Evolutionary conservation across 2,329 filamentous ascomycete genomes (phyloP).

Genomic region (Orbilia blumenaviensis): DNA sequence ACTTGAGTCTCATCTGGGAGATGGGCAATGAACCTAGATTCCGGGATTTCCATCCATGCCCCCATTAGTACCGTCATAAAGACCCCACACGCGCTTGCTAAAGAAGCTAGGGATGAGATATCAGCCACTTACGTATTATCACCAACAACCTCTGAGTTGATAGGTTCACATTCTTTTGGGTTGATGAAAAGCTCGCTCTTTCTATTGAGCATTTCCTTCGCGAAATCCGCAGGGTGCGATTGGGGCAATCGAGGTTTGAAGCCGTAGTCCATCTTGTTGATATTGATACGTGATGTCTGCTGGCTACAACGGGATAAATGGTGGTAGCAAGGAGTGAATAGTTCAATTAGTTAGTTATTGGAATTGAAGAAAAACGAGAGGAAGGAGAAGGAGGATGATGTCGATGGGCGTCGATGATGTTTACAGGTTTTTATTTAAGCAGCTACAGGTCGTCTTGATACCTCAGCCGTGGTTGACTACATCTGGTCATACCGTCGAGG

Average conservation of each 20-base stretch:
- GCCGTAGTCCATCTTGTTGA: not conserved
- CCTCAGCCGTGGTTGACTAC: not conserved
- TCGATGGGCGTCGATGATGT: too few relatives aligned
- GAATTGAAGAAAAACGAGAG: too few relatives aligned
- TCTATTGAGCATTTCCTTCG: constrained; percentile 14
- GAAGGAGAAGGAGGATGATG: too few relatives aligned
- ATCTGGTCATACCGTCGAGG: not conserved
- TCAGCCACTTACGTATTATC: constrained; percentile 24
- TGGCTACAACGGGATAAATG: not conserved
- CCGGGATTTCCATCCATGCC: not conserved
- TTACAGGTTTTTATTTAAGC: too few relatives aligned
- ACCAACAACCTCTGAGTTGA: constrained; percentile 32
- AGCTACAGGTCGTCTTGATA: too few relatives aligned
- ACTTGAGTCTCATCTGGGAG: constrained; percentile 21
- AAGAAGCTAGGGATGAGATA: not conserved
- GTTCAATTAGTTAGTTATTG: too few relatives aligned
- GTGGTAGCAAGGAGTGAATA: too few relatives aligned
- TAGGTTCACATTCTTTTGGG: not conserved
- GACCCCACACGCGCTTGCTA: not conserved
- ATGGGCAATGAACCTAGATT: constrained; percentile 25
- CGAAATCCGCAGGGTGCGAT: constrained; percentile 8
- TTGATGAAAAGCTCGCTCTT: constrained; percentile 24
- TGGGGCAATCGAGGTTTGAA: not conserved
- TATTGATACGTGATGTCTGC: too few relatives aligned
- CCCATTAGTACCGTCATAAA: not conserved